A percentile compares a stretch with the other conserved stretches of the same genome.
phyloP scores from a whole-genome alignment of 306 rosid genomes.

The Elaeagnus macrophylla region DNA sequence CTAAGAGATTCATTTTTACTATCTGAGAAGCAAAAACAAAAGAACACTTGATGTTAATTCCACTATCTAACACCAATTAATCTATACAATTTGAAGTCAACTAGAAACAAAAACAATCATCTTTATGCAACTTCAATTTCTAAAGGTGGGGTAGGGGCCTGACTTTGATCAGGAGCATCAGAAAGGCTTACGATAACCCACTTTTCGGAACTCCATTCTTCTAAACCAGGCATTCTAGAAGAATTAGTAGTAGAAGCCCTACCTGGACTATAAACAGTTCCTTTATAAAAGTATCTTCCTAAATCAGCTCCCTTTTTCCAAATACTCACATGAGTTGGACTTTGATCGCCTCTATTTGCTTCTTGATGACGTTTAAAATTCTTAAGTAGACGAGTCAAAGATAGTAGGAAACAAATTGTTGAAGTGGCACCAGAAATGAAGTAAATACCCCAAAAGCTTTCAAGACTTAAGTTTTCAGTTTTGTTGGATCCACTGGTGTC shows the following conservation, averaged over 20 bases:
- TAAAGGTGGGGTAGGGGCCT: conserved; percentile 13
- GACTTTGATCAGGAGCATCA: conserved; percentile 7
- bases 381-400: conserved; percentile 13
- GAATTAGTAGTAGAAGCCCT: conserved; percentile 18
- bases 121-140: conserved; percentile 9
- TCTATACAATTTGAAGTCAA: no score
- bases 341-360: conserved; percentile 9
- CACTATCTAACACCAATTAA: no score
- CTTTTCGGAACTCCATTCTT: conserved; percentile 16
- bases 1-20: no score
- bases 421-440: conserved; percentile 42
- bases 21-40: no score
- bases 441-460: conserved; percentile 47
- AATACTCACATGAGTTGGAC: neutral
- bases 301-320: conserved; percentile 9
- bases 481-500: conserved; percentile 4
- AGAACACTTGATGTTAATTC: no score
- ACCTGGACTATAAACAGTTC: conserved; percentile 3
- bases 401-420: conserved; percentile 36
- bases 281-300: neutral
- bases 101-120: no score
- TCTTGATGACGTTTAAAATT: conserved; percentile 8
- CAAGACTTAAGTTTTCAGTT: conserved; percentile 29
- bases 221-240: neutral
- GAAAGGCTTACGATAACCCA: conserved; percentile 17